Evolutionary conservation across 805 yeast species (phyloP).

Genomic region (Kuraishia borneana): DNA sequence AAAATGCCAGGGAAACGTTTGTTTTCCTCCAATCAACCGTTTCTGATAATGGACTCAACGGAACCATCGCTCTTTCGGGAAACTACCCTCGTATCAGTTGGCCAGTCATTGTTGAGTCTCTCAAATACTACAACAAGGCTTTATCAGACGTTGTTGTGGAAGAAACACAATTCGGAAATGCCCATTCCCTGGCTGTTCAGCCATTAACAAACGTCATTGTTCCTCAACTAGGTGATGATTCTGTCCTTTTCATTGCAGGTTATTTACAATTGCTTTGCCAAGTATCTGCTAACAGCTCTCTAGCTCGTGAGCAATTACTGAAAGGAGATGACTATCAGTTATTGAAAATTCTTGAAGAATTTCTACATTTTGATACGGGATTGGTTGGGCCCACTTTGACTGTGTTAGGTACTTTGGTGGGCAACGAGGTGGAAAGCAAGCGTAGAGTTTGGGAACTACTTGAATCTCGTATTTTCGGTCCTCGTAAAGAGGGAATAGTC

Average conservation of each 20-base stretch:
- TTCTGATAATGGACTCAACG: constrained; percentile 3
- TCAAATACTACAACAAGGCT: constrained; percentile 18
- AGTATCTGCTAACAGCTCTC: constrained; percentile 30
- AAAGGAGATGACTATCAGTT: constrained; percentile 21
- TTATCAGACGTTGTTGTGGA: constrained; percentile 8
- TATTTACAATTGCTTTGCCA: constrained; percentile 55
- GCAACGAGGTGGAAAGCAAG: constrained; percentile 28
- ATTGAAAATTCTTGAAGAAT: constrained; percentile 13
- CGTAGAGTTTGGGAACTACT: constrained; percentile 53
- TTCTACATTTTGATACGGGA: constrained; percentile 15
- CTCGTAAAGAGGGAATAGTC: constrained; percentile 11
- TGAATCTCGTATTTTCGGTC: constrained; percentile 57
- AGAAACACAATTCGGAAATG: background rate
- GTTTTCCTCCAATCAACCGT: constrained; percentile 28
- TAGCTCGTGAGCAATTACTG: constrained; percentile 18
- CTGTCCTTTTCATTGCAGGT: constrained; percentile 62
- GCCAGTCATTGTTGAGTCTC: constrained; percentile 22
- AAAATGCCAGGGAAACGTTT: constrained; percentile 39
- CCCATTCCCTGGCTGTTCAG: background rate
- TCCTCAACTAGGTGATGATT: constrained; percentile 69
- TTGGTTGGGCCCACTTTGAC: constrained; percentile 40
- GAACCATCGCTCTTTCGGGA: constrained; percentile 4
- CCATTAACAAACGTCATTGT: constrained; percentile 6
- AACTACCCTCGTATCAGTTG: constrained; percentile 17
- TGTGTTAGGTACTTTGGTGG: constrained; percentile 47